A percentile compares a stretch with the other conserved stretches of the same genome.
Evolutionary conservation across 2,329 filamentous ascomycete species (phyloP).

Genomic region (Alternaria sp.): DNA sequence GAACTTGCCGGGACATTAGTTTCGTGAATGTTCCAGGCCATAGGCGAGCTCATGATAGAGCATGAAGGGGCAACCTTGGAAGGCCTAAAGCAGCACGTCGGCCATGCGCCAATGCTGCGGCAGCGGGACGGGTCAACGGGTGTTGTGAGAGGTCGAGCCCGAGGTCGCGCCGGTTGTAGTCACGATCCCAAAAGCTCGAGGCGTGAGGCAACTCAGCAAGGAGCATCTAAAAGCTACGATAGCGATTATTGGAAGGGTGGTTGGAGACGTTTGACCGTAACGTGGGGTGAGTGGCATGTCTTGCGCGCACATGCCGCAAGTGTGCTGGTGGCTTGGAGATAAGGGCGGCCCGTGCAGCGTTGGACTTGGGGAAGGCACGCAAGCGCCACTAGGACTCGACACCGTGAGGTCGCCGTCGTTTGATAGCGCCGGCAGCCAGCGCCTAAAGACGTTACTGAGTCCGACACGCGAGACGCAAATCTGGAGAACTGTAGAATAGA

Average conservation of each 20-base stretch:
- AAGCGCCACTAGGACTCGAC: constrained; percentile 12
- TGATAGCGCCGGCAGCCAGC: constrained; percentile 7
- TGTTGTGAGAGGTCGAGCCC: constrained; percentile 4
- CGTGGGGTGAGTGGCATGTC: constrained; percentile 3
- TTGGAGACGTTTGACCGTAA: not conserved
- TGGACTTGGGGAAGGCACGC: constrained; percentile 9
- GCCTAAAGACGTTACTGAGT: constrained; percentile 3
- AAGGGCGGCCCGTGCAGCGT: constrained; percentile 9
- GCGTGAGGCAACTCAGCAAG: not conserved
- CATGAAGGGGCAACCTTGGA: not conserved
- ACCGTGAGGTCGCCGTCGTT: not conserved
- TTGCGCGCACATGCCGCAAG: constrained; percentile 18
- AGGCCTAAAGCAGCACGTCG: constrained; percentile 9
- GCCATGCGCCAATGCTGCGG: constrained; percentile 8
- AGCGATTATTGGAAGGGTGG: not conserved
- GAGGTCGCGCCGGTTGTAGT: not conserved
- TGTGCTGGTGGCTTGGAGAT: constrained; percentile 3
- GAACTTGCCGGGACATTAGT: not conserved
- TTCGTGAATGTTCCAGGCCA: constrained; percentile 3
- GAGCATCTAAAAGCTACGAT: not conserved
- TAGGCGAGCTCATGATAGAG: constrained; percentile 19
- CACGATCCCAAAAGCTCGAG: not conserved
- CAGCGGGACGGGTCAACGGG: constrained; percentile 7
- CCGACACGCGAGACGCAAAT: constrained; percentile 10
- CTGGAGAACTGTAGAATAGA: constrained; percentile 10